Evolutionary conservation across 2,329 filamentous ascomycete species (phyloP).

Genomic region (Fusarium euwallaceae): DNA sequence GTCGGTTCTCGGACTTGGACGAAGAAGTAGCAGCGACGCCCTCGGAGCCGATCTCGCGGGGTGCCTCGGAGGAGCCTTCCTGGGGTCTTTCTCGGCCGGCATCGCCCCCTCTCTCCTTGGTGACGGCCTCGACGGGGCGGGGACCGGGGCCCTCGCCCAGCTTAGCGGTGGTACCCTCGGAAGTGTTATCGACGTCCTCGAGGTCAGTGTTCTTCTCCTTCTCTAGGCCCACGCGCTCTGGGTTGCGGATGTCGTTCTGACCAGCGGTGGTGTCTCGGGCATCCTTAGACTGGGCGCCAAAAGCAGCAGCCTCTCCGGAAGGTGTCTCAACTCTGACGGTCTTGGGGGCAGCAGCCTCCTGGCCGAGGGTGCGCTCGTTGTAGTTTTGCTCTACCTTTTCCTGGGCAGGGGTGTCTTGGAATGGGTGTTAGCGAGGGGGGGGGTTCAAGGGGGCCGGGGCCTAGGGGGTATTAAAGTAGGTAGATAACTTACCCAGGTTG

Average conservation of each 20-base stretch:
- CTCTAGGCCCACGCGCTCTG: slow-evolving; percentile 49
- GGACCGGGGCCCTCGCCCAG: slow-evolving; percentile 47
- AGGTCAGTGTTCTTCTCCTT: slow-evolving; percentile 51
- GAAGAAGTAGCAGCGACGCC: slow-evolving; percentile 8
- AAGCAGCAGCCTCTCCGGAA: not conserved
- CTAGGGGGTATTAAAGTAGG: not conserved
- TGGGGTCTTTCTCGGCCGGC: slow-evolving; percentile 41
- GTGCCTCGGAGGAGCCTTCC: slow-evolving; percentile 15
- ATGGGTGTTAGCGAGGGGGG: slow-evolving; percentile 5
- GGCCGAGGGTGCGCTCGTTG: slow-evolving; percentile 21
- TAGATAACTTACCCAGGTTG: slow-evolving; percentile 68
- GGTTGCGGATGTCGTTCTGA: slow-evolving; percentile 58
- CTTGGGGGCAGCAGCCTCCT: slow-evolving; percentile 11
- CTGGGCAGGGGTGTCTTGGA: slow-evolving; percentile 34
- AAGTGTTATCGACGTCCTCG: slow-evolving; percentile 47
- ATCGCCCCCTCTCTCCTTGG: slow-evolving; percentile 48
- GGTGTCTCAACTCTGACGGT: slow-evolving; percentile 1
- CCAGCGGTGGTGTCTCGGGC: slow-evolving; percentile 37
- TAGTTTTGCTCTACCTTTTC: slow-evolving; percentile 35
- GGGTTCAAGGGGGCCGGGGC: not conserved
- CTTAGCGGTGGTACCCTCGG: slow-evolving; percentile 48
- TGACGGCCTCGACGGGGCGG: slow-evolving; percentile 54
- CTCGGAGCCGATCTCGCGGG: slow-evolving; percentile 27
- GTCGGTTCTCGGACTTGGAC: slow-evolving; percentile 29
- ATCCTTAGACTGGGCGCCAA: slow-evolving; percentile 13